A percentile compares a stretch with the other conserved stretches of the same genome.
phyloP scores from a whole-genome alignment of 2,329 filamentous ascomycete species.

The Furcasterigmium sp. region DNA sequence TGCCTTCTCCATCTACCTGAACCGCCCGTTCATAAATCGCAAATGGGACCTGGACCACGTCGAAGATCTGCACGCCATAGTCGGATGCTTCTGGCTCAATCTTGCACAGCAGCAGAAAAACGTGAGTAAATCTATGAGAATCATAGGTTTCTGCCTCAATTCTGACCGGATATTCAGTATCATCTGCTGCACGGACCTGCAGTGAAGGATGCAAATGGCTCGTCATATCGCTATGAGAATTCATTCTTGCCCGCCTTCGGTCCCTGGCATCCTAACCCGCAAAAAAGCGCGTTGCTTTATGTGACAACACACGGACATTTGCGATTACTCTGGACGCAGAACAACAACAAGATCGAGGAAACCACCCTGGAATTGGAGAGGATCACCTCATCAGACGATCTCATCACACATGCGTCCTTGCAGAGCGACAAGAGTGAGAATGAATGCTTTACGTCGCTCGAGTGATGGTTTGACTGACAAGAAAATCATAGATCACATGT shows the following conservation, averaged over 20 bases:
- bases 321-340: slow-evolving; percentile 73
- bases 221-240: slow-evolving; percentile 65
- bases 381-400: slow-evolving; percentile 64
- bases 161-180: slow-evolving; percentile 19
- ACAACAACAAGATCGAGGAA: slow-evolving; percentile 67
- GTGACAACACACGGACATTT: slow-evolving; percentile 71
- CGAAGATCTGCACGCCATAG: slow-evolving; percentile 71
- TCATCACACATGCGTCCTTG: slow-evolving; percentile 75
- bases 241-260: slow-evolving; percentile 61
- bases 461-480: slow-evolving; percentile 5
- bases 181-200: slow-evolving; percentile 55
- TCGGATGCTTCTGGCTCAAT: slow-evolving; percentile 84
- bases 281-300: slow-evolving; percentile 70
- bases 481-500: slow-evolving; percentile 13
- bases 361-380: slow-evolving; percentile 69
- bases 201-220: slow-evolving; percentile 44
- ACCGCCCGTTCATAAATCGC: slow-evolving; percentile 60
- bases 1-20: slow-evolving; percentile 65
- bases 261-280: slow-evolving; percentile 66
- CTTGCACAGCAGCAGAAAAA: slow-evolving; percentile 43
- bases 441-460: background rate
- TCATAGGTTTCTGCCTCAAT: slow-evolving; percentile 2
- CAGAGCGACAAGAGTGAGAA: slow-evolving; percentile 66
- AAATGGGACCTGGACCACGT: slow-evolving; percentile 61
- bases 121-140: slow-evolving; percentile 18